Base-by-base conservation (phyloP, 192 early-diverging fungal species). In the Glomus cerebriforme region DNA sequence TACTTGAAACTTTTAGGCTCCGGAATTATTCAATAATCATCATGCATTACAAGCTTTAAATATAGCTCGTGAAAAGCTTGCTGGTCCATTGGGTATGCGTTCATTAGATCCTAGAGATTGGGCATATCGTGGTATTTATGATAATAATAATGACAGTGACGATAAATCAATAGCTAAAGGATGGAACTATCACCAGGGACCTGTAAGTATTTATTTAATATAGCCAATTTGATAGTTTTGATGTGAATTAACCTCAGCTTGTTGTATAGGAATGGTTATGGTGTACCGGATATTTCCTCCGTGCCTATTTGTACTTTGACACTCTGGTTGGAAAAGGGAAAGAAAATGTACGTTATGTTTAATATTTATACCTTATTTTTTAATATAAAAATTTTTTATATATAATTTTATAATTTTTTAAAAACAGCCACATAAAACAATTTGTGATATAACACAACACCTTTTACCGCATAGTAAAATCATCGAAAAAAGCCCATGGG, bases 121-220 rank as follows among this genome's bases (percentile, higher is more conserved):
- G 87, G 91, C 89, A n/a, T 98, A 99, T 81, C 90, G 96, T 35
- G 96, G 95, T n/a, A 73, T 90, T 67, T 99, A 99, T 82, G 92
- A 97, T 82, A 99, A 99, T 82, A 86, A 86, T 60, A 93, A 99
- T 81, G 96, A 99, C 77, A 91, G 92, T 17, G 82, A 83, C 60
- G 97, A 99, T 77, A 83, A 91, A 10, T 85, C 91, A 13, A 89
- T 97, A 1, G 97, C 98, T 3, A 97, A 99, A 77, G 98, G 98
- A 24, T 94, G 94, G 84, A 99, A 99, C 81, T 99, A 99, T 82
- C 97, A 99, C 76, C 94, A 98, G 82, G 98, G 97, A 35, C 96
- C 96, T 70, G 84, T 85, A 85, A 60, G 82, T 79, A 12, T 1
- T 37, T 22, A 58, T 54, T 71, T 10, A 43, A 43, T 68, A 12